Percentiles rank a stretch among this genome's conserved stretches.
phyloP scores from a whole-genome alignment of 148 eudicot genomes.

The Persicaria tinctoria region DNA sequence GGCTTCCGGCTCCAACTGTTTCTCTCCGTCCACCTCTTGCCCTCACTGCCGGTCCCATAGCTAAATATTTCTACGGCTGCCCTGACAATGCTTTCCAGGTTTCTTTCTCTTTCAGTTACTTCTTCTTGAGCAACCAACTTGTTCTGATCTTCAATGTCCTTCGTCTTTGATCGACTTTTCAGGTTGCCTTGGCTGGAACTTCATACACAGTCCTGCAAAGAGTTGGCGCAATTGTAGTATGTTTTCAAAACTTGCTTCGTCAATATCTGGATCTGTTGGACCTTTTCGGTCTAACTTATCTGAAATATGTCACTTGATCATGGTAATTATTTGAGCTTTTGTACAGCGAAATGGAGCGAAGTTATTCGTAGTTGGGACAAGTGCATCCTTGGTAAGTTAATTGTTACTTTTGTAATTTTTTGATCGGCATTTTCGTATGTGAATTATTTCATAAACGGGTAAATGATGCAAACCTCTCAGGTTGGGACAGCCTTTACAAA shows the following conservation, averaged over 20 bases:
- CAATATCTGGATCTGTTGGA: background rate
- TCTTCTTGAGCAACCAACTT: background rate
- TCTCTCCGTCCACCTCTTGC: conserved; percentile 74
- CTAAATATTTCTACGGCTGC: conserved; percentile 67
- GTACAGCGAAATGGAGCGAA: conserved; percentile 85
- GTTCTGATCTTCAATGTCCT: background rate
- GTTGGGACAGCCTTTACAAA: conserved; percentile 82
- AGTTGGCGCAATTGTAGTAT: conserved; percentile 71
- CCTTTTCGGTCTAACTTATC: background rate
- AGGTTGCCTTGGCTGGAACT: conserved; percentile 83
- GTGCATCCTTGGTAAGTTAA: conserved; percentile 69
- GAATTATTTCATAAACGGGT: background rate
- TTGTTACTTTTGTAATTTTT: background rate
- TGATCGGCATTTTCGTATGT: background rate
- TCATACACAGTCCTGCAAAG: conserved; percentile 70
- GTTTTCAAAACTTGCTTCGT: background rate
- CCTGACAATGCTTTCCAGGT: conserved; percentile 98
- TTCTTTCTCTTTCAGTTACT: background rate
- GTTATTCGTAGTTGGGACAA: conserved; percentile 75
- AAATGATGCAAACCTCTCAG: conserved; percentile 24
- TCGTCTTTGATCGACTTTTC: background rate
- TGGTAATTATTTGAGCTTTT: background rate
- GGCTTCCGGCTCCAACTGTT: conserved; percentile 94
- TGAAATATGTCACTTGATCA: background rate
- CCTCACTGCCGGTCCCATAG: conserved; percentile 47